Conservation (phyloP, 148 eudicot genomes). For the Polygonum maritimum region DNA sequence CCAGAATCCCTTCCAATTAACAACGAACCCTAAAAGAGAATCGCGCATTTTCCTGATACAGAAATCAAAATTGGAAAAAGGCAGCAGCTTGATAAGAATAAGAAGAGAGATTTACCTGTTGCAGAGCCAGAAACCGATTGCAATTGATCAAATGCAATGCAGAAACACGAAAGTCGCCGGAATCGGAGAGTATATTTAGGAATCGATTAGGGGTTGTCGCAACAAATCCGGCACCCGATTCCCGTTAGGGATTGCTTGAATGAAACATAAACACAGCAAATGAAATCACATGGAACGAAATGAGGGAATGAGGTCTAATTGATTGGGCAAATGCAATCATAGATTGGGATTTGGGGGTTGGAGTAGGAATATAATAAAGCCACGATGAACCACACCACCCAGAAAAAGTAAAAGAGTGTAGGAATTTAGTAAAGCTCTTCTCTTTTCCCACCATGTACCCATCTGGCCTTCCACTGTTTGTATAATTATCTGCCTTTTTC, state of each 20-base stretch:
- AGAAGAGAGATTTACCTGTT: constrained; percentile 1
- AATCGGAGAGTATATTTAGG: neutral
- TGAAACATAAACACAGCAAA: neutral
- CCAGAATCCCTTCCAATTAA: neutral
- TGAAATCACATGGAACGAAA: constrained; percentile 2
- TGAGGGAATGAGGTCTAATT: neutral
- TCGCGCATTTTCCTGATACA: neutral
- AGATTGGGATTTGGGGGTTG: constrained; percentile 3
- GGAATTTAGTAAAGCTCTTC: constrained; percentile 4
- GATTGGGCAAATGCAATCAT: neutral
- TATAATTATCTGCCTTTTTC: neutral
- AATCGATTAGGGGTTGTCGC: neutral
- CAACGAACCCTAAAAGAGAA: constrained; percentile 1
- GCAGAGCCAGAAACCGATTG: neutral
- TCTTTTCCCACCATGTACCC: neutral
- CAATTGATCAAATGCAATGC: neutral
- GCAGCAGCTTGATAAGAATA: neutral
- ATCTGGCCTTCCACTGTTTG: neutral
- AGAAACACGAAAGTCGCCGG: neutral
- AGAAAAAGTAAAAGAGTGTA: neutral
- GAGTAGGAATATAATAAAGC: constrained; percentile 9
- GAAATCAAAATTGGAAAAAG: neutral
- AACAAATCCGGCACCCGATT: neutral
- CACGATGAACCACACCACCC: constrained; percentile 9
- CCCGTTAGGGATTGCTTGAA: neutral